phyloP scores from a whole-genome alignment of 768 basidiomycete genomes.

The Lentinus brumalis region DNA sequence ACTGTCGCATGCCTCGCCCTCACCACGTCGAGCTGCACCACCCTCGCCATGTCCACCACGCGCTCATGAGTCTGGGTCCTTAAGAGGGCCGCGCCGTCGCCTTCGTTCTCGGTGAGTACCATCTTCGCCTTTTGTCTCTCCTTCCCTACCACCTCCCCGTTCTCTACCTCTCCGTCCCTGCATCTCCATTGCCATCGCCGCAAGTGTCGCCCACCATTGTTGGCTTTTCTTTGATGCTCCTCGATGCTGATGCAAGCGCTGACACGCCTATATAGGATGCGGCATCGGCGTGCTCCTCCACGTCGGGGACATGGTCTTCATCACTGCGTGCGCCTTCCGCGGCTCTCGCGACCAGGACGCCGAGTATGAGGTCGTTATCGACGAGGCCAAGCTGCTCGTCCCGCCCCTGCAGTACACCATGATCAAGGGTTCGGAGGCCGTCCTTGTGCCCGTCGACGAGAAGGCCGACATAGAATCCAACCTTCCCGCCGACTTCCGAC shows the following conservation, averaged over 20 bases:
- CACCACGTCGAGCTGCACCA: background rate
- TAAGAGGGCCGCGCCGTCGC: slow-evolving; percentile 86
- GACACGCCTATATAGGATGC: slow-evolving; percentile 51
- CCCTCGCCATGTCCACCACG: slow-evolving; percentile 55
- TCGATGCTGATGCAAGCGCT: background rate
- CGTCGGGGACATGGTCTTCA: slow-evolving; percentile 68
- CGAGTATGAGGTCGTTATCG: slow-evolving; percentile 49
- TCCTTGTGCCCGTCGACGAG: slow-evolving; percentile 20
- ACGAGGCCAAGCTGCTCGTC: slow-evolving; percentile 48
- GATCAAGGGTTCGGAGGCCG: slow-evolving; percentile 46
- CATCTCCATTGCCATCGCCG: background rate
- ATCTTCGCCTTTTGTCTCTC: too few relatives aligned
- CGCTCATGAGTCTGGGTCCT: slow-evolving; percentile 69
- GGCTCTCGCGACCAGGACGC: slow-evolving; percentile 43
- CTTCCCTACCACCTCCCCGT: too few relatives aligned
- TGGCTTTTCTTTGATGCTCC: background rate
- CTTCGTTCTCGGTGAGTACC: slow-evolving; percentile 73
- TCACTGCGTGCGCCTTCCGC: slow-evolving; percentile 58
- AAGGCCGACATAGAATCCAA: slow-evolving; percentile 6
- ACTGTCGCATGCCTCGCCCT: background rate
- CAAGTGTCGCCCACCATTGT: background rate
- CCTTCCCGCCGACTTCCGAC: too few relatives aligned
- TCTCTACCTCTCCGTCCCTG: too few relatives aligned
- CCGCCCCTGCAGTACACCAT: slow-evolving; percentile 60
- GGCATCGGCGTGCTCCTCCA: slow-evolving; percentile 81